Evolutionary conservation across 257 asterid genomes (phyloP), one percentile per base, ranked within the genome.

Genomic region (Gentiana dahurica): DNA sequence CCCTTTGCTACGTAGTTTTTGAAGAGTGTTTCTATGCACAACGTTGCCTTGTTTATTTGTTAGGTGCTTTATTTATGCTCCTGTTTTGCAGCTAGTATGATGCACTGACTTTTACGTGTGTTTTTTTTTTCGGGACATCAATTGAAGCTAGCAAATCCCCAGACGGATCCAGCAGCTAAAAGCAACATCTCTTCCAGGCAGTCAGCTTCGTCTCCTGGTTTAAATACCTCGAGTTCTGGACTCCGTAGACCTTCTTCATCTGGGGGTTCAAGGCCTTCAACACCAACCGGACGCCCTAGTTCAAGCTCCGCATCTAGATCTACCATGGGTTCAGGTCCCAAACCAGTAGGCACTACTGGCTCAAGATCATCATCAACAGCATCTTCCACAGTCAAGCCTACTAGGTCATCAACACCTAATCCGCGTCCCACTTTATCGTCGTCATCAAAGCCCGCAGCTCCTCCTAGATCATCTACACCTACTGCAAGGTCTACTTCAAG

Each of bases 381-480:
- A 41, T 55, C 76, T 15, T 43, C 83, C 5, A 47, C 67, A 8
- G 72, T 87, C 43, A 88, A 63, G 73, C 84, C 99, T 48, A 73
- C 95, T 10, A 81, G 97, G 71, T 83, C 99, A 45, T 51, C 78
- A 11, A 92, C 98, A 15, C 99, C 99, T 65, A 85, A 95, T 58
- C 75, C 94, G 33, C 89, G 87, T 51, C 57, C 83, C 63, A 68
- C 84, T 0, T 49, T 67, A 55, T 55, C 90, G 63, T 77, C 84
- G 46, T 41, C 24, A 51, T 41, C 80, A 12, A 92, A 81, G 70
- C 72, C 91, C 59, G 46, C 85, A 4, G 87, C 34, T 60, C 82
- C 95, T 62, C 65, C 95, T 36, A 78, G 99, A 80, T 88, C 99
- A 49, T 81, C 94, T 52, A 91, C 98, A 51, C 97, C 97, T 36